Evolutionary conservation across 768 basidiomycete species (phyloP).

Genomic region (Xerocomellus chrysenteron): DNA sequence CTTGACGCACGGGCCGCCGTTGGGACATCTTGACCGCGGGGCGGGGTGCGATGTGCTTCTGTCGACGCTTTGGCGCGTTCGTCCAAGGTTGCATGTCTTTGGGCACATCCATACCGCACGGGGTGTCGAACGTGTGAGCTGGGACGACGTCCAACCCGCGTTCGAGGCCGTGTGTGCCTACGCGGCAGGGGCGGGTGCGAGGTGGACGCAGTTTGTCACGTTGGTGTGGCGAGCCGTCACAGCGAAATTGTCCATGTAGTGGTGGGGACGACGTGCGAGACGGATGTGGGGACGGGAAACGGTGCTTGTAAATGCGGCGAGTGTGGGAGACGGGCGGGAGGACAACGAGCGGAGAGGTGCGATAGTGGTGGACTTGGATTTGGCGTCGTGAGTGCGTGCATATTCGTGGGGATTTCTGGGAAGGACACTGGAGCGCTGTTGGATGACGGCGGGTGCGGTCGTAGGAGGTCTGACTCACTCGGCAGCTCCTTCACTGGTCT

Average conservation of each 20-base stretch:
- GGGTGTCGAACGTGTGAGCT: conserved; percentile 34
- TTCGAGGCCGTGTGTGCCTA: conserved; percentile 30
- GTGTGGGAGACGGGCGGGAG: conserved; percentile 19
- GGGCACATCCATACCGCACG: conserved; percentile 42
- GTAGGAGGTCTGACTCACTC: too few relatives aligned
- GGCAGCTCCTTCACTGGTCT: neutral
- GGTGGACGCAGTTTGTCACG: conserved; percentile 14
- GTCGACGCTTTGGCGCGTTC: conserved; percentile 32
- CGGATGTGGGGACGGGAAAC: conserved; percentile 18
- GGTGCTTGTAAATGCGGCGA: conserved; percentile 36
- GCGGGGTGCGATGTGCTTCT: conserved; percentile 37
- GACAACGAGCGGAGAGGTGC: conserved; percentile 25
- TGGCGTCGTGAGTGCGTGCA: conserved; percentile 2
- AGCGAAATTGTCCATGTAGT: conserved; percentile 1
- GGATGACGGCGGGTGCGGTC: neutral
- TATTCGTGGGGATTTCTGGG: neutral
- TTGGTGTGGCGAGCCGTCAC: conserved; percentile 12
- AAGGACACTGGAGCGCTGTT: neutral
- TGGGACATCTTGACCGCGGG: conserved; percentile 32
- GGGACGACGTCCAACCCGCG: conserved; percentile 31
- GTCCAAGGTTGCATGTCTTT: conserved; percentile 40
- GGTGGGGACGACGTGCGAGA: conserved; percentile 9
- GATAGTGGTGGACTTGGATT: conserved; percentile 27
- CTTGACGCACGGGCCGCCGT: conserved; percentile 44
- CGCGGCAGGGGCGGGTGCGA: conserved; percentile 7